A percentile compares a stretch with the other conserved stretches of the same genome.
These are phyloP conservation scores for Yamadazyma kanchanaburiensis DNA, from an alignment of 1,139 yeast species.

Conservation along the genomic window DNA sequence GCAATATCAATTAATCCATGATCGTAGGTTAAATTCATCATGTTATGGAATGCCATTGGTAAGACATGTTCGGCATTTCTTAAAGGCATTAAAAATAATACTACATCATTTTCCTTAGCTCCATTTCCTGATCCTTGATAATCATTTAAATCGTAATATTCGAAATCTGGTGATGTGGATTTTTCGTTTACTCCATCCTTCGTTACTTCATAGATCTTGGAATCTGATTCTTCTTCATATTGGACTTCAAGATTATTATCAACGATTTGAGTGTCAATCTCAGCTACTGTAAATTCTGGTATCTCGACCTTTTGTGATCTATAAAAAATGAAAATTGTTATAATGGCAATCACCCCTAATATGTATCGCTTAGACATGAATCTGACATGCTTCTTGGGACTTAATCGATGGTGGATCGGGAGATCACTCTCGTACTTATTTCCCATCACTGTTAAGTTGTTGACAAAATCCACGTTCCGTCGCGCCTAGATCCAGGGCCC, in stretches of 20 bases:
- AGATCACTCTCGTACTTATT: constrained; percentile 23
- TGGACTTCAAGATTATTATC: constrained; percentile 13
- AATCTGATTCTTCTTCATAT: constrained; percentile 11
- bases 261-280: constrained; percentile 12
- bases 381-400: constrained; percentile 11
- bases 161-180: constrained; percentile 23
- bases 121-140: constrained; percentile 58
- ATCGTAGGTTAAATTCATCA: constrained; percentile 83
- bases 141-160: constrained; percentile 58
- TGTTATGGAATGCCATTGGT: constrained; percentile 78
- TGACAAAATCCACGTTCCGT: no score
- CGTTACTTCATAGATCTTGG: constrained; percentile 33
- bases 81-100: constrained; percentile 71
- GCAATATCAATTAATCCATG: constrained; percentile 81
- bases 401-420: constrained; percentile 33
- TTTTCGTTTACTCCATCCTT: constrained; percentile 28
- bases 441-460: no score
- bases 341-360: no score
- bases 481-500: no score
- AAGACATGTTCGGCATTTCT: constrained; percentile 79
- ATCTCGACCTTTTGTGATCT: constrained; percentile 3
- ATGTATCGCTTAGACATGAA: no score
- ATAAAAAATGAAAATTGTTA: constrained; percentile 14
- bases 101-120: constrained; percentile 55
- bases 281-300: constrained; percentile 9